Base-by-base conservation (phyloP, 2,329 filamentous ascomycete genomes). In the Coleophoma cylindrospora region DNA sequence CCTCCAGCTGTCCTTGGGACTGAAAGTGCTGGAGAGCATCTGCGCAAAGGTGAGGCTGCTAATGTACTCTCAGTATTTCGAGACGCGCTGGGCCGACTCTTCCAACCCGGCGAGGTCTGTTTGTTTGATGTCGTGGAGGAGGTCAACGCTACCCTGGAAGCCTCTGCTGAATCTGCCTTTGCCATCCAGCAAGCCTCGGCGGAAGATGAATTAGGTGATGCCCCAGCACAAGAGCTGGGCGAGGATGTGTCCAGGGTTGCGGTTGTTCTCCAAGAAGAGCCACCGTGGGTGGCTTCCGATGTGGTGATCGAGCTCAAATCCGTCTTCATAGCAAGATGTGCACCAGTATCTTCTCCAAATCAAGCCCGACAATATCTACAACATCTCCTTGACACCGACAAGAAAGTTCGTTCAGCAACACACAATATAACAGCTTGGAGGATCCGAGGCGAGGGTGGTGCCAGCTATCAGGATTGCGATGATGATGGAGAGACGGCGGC, bases 401-500 rank as follows among this genome's bases (percentile, higher is more conserved):
- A 87, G 70, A 90, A 88, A 59, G 85, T 90, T 34, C 85, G 90
- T n/a, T 74, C 79, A 43, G 94, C 94, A 4, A 91, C 92, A 53
- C 94, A 99, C 68, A 97, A 97, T 67, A 96, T 99, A 64, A 91
- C 87, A 17, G 92, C 92, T 1, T 97, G 91, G 89, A 81, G 94
- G 11, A 91, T 97, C 49, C 81, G 79, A 32, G 81, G 80, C 0
- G 63, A 69, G 4, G 61, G 69, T 0, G 71, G 72, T 5, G 72
- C 74, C 4, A 77, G 76, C 46, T 90, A 85, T 58, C 91, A 97
- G 67, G 94, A 99, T 69, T 96, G 86, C 64, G 89, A 99, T 61
- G 94, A 99, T 62, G 94, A 99, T 66, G 94, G 94, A 2, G 94
- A 99, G 75, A 88, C 88, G 22, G 94, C 94, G 6, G 94, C 94